phyloP scores from a whole-genome alignment of 2,329 filamentous ascomycete genomes.

The Phyllosticta citribraziliensis region DNA sequence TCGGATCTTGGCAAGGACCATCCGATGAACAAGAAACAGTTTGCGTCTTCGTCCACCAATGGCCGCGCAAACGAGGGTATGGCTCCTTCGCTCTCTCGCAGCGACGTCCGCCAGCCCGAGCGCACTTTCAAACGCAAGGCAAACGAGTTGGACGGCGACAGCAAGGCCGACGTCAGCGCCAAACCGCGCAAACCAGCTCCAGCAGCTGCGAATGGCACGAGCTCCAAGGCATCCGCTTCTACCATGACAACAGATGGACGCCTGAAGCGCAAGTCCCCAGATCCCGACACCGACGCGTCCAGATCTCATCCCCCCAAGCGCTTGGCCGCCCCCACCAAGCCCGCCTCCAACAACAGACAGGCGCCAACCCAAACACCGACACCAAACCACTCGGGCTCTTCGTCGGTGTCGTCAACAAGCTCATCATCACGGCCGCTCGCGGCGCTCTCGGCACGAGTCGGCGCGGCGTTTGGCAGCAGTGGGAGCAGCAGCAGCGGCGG shows the following conservation, averaged over 20 bases:
- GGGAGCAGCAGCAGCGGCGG: not conserved
- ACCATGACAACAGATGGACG: conserved; percentile 13
- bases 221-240: conserved; percentile 19
- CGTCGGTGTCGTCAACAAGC: not conserved
- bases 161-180: conserved; percentile 24
- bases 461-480: conserved; percentile 21
- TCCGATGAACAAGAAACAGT: conserved; percentile 28
- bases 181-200: conserved; percentile 26
- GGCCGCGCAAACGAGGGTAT: not conserved
- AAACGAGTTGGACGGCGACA: conserved; percentile 28
- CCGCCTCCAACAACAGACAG: not conserved
- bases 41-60: conserved; percentile 23
- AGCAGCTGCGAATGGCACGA: conserved; percentile 20
- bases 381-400: not conserved
- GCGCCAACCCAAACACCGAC: conserved; percentile 9
- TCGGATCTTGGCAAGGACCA: conserved; percentile 45
- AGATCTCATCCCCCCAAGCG: conserved; percentile 8
- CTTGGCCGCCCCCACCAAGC: conserved; percentile 12
- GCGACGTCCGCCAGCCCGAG: conserved; percentile 22
- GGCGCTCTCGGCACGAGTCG: conserved; percentile 19
- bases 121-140: conserved; percentile 32
- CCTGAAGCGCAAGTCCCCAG: conserved; percentile 37
- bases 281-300: conserved; percentile 18
- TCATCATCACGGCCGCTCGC: conserved; percentile 1
- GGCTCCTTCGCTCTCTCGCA: conserved; percentile 15